Percentiles rank a stretch among this genome's conserved stretches.
These are phyloP conservation scores for Cercospora zeina DNA, from an alignment of 2,329 filamentous ascomycete genomes.

Conservation along the genomic window DNA sequence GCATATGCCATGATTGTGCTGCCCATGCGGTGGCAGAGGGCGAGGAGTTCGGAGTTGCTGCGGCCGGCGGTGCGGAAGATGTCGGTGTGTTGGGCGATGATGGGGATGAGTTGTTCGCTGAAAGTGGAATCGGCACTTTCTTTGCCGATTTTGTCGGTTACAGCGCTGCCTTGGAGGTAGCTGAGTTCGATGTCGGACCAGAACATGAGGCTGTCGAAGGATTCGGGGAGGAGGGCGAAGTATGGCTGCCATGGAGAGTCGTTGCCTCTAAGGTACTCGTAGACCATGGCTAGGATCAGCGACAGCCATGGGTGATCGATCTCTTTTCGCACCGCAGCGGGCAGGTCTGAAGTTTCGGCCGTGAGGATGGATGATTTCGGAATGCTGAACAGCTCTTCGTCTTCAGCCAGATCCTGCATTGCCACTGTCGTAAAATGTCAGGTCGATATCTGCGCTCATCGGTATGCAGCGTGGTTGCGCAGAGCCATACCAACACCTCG, in stretches of 20 bases:
- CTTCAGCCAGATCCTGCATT: slow-evolving; percentile 65
- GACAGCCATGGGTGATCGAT: slow-evolving; percentile 53
- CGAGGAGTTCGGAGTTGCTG: slow-evolving; percentile 52
- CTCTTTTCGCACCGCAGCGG: slow-evolving; percentile 35
- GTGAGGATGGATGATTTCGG: slow-evolving; percentile 71
- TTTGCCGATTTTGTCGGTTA: slow-evolving; percentile 75
- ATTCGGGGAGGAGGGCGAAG: slow-evolving; percentile 68
- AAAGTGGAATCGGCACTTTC: slow-evolving; percentile 70
- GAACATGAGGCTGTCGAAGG: slow-evolving; percentile 87
- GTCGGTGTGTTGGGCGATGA: slow-evolving; percentile 47
- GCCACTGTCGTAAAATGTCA: slow-evolving; percentile 59
- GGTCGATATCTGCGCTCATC: not conserved
- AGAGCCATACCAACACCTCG: slow-evolving; percentile 61
- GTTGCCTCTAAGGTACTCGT: slow-evolving; percentile 64
- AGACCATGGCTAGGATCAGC: slow-evolving; percentile 76
- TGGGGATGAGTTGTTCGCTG: slow-evolving; percentile 55
- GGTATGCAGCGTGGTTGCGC: slow-evolving; percentile 1
- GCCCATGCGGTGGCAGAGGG: slow-evolving; percentile 74
- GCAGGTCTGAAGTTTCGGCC: slow-evolving; percentile 69
- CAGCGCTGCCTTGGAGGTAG: slow-evolving; percentile 73
- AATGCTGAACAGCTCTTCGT: slow-evolving; percentile 78
- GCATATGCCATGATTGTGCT: slow-evolving; percentile 91
- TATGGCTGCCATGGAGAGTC: slow-evolving; percentile 75
- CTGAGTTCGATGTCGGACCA: slow-evolving; percentile 71
- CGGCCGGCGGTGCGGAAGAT: slow-evolving; percentile 46